phyloP scores from a whole-genome alignment of 495 filamentous ascomycete species.

The Talaromyces proteolyticus region DNA sequence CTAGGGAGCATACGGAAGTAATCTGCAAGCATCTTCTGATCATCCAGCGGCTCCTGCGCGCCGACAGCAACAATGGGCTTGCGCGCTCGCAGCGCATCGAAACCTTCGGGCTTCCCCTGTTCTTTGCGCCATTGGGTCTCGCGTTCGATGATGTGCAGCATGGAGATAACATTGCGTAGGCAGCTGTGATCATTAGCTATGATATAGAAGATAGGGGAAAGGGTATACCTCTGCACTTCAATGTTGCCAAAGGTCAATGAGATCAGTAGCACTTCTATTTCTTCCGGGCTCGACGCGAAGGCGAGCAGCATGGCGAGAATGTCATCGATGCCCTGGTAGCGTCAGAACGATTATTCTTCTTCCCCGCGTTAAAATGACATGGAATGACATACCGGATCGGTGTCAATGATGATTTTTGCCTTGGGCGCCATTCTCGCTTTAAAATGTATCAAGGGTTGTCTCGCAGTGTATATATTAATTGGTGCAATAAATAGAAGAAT shows the following conservation, averaged over 20 bases:
- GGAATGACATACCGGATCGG: slow-evolving; percentile 60
- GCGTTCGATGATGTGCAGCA: slow-evolving; percentile 89
- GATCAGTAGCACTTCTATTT: slow-evolving; percentile 82
- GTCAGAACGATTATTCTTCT: not conserved
- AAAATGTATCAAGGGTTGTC: not conserved
- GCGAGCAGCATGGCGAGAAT: slow-evolving; percentile 81
- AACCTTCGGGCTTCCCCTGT: slow-evolving; percentile 59
- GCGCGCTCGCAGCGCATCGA: slow-evolving; percentile 56
- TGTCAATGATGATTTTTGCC: slow-evolving; percentile 81
- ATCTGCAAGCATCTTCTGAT: slow-evolving; percentile 77
- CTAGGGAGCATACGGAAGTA: slow-evolving; percentile 70
- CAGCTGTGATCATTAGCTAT: slow-evolving; percentile 45
- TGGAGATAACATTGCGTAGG: slow-evolving; percentile 79
- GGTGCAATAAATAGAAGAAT: no score
- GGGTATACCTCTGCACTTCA: slow-evolving; percentile 62
- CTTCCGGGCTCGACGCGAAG: slow-evolving; percentile 73
- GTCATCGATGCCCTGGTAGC: slow-evolving; percentile 77
- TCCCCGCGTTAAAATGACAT: not conserved
- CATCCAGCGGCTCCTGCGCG: slow-evolving; percentile 76
- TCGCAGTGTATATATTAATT: no score
- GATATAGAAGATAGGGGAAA: not conserved
- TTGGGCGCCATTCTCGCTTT: not conserved
- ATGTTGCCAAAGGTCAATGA: slow-evolving; percentile 94
- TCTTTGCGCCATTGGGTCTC: slow-evolving; percentile 79
- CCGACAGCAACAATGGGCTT: slow-evolving; percentile 85